Base-by-base conservation (phyloP, 495 filamentous ascomycete genomes). In the Glarea lozoyensis region DNA sequence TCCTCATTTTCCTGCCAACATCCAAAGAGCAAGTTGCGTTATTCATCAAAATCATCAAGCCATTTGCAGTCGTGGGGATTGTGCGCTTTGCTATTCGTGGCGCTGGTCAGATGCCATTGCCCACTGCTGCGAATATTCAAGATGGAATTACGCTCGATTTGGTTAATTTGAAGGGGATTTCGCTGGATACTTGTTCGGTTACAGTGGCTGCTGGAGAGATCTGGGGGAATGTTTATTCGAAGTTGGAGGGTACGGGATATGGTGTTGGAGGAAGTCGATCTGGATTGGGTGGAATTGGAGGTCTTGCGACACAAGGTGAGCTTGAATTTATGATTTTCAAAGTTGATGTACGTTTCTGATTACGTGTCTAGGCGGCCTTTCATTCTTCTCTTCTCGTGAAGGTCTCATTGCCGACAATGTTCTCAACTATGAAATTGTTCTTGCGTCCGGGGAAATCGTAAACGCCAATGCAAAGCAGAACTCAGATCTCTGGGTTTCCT, bases 271-370 rank as follows among this genome's bases (percentile, higher is more conserved):
- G 76, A 3, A 76, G 73, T n/a, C 66, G 77, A 29, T 47, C 65
- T 0, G 60, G 53, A 11, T 64, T 81, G 36, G 77, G 77, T 13
- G 69, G 31, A 4, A 13, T 76, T n/a, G 66, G 70, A 13, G 77
- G 77, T 3, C 56, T 76, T 4, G 57, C 59, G 20, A 60, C 74
- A 17, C 72, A 72, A 13, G 72, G 68, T 45, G 25, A 7, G 16
- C 13, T 11, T 16, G 13, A 32, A 19, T 18, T 18, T 7, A 7
- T 34, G 31, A 6, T 13, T 34, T 16, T 13, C 5, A 34, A 34
- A 11, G 12, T n/a, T 29, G n/a, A 29, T 29, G 17, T 4, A 6
- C 17, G 31, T 34, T 11, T 23, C 29, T 13, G 29, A 4, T 25
- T 23, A 24, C 18, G 29, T 23, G 5, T 10, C 23, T 34, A 38